Conservation (phyloP, 768 basidiomycete genomes). For the Paxillus involutus region DNA sequence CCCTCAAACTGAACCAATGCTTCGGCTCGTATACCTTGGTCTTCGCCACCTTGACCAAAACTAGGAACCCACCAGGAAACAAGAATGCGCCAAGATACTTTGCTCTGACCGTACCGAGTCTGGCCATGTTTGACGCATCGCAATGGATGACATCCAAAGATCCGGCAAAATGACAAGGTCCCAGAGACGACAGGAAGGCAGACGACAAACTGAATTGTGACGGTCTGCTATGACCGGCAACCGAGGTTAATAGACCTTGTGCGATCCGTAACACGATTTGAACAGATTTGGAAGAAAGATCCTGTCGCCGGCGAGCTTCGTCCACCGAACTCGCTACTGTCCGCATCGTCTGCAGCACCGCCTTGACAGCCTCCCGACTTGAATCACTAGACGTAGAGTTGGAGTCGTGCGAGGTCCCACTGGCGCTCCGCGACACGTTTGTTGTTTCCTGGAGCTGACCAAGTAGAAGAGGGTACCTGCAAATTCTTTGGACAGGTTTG, state of each 20-base stretch:
- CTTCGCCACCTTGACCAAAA: constrained; percentile 85
- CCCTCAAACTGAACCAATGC: constrained; percentile 83
- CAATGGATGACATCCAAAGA: constrained; percentile 86
- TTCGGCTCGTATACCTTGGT: constrained; percentile 79
- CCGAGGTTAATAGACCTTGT: constrained; percentile 32
- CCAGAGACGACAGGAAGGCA: constrained; percentile 72
- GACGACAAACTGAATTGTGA: constrained; percentile 42
- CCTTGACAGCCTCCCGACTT: constrained; percentile 23
- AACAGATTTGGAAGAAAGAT: constrained; percentile 62
- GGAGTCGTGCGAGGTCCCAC: background rate
- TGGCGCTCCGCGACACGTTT: background rate
- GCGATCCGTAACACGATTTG: constrained; percentile 69
- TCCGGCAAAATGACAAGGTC: constrained; percentile 77
- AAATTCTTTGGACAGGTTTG: constrained; percentile 95
- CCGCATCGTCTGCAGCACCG: constrained; percentile 70
- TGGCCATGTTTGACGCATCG: constrained; percentile 43
- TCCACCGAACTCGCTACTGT: constrained; percentile 77
- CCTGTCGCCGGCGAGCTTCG: constrained; percentile 70
- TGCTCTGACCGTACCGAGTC: constrained; percentile 57
- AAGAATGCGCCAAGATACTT: constrained; percentile 92
- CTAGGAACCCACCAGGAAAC: constrained; percentile 80
- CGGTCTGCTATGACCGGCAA: constrained; percentile 28
- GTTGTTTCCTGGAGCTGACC: constrained; percentile 53
- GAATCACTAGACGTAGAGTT: background rate
- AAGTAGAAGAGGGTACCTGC: constrained; percentile 91